These are phyloP conservation scores for Nakazawaea holstii DNA, from an alignment of 805 yeast genomes.

Conservation along the genomic window DNA sequence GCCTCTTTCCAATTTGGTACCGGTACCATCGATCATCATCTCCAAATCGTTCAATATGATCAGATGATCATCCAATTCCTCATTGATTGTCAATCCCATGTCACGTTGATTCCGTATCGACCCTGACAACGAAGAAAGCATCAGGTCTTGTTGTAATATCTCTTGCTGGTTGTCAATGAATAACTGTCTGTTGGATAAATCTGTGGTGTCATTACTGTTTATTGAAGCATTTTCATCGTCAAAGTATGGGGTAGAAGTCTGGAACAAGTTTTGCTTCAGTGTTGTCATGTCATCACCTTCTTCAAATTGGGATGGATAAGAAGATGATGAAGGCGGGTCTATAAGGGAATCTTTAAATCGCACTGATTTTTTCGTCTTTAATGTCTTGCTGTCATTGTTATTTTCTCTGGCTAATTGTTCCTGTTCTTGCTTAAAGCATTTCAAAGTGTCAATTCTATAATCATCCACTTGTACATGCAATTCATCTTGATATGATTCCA, in stretches of 20 bases:
- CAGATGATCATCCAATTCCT: constrained; percentile 43
- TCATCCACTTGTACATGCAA: not conserved
- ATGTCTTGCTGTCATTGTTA: not conserved
- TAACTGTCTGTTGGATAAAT: constrained; percentile 23
- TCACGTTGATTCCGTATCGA: constrained; percentile 40
- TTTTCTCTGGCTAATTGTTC: not conserved
- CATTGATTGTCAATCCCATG: constrained; percentile 40
- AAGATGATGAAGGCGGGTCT: constrained; percentile 14
- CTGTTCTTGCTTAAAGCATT: constrained; percentile 2
- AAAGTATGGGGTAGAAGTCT: not conserved
- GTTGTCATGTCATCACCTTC: not conserved
- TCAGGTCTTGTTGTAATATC: constrained; percentile 38
- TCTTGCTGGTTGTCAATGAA: constrained; percentile 40
- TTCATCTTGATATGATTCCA: not conserved
- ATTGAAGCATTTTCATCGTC: not conserved
- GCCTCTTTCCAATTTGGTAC: constrained; percentile 35
- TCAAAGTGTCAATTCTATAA: not conserved
- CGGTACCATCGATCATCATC: constrained; percentile 36
- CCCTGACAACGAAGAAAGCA: constrained; percentile 32
- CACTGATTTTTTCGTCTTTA: constrained; percentile 15
- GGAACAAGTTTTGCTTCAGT: constrained; percentile 2
- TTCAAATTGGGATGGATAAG: not conserved
- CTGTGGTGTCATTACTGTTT: constrained; percentile 6
- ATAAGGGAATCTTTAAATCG: constrained; percentile 18
- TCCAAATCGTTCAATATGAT: constrained; percentile 46